Evolutionary conservation across 2,329 filamentous ascomycete species (phyloP).

Genomic region (Fusarium praegraminearum): DNA sequence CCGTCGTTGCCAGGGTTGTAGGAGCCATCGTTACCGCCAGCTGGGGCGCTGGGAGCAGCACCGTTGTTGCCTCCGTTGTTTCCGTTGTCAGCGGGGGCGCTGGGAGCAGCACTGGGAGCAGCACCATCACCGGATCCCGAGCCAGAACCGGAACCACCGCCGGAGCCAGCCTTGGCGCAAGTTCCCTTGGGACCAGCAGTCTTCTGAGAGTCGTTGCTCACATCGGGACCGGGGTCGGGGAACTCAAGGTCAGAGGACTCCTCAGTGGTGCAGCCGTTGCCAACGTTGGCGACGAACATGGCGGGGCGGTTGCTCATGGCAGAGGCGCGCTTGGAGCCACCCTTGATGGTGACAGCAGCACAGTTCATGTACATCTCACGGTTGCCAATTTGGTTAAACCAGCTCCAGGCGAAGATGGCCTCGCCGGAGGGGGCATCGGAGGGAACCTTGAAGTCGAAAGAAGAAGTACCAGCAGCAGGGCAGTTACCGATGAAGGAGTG

Average conservation of each 20-base stretch:
- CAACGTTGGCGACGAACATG: slow-evolving; percentile 79
- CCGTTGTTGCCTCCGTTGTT: slow-evolving; percentile 7
- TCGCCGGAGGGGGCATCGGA: slow-evolving; percentile 69
- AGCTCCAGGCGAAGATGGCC: slow-evolving; percentile 79
- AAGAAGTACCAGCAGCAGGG: slow-evolving; percentile 59
- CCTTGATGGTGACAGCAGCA: slow-evolving; percentile 73
- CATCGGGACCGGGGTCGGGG: slow-evolving; percentile 72
- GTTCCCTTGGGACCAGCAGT: slow-evolving; percentile 54
- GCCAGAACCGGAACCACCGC: not conserved
- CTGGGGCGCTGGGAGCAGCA: slow-evolving; percentile 7
- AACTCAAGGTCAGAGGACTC: slow-evolving; percentile 71
- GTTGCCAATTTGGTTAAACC: slow-evolving; percentile 82
- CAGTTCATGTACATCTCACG: slow-evolving; percentile 92
- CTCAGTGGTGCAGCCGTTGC: slow-evolving; percentile 68
- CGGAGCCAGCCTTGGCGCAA: slow-evolving; percentile 49
- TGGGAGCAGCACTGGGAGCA: slow-evolving; percentile 9
- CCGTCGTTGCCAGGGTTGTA: slow-evolving; percentile 8
- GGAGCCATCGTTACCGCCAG: slow-evolving; percentile 3
- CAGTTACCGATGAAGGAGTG: slow-evolving; percentile 68
- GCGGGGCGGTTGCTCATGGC: slow-evolving; percentile 69
- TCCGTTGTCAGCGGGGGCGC: slow-evolving; percentile 2
- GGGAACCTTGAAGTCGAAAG: slow-evolving; percentile 76
- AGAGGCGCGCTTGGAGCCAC: slow-evolving; percentile 52
- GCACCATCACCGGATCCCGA: slow-evolving; percentile 17
- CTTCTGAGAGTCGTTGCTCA: slow-evolving; percentile 55